phyloP scores from a whole-genome alignment of 768 basidiomycete species.

The Boletus tylopilopsis region DNA sequence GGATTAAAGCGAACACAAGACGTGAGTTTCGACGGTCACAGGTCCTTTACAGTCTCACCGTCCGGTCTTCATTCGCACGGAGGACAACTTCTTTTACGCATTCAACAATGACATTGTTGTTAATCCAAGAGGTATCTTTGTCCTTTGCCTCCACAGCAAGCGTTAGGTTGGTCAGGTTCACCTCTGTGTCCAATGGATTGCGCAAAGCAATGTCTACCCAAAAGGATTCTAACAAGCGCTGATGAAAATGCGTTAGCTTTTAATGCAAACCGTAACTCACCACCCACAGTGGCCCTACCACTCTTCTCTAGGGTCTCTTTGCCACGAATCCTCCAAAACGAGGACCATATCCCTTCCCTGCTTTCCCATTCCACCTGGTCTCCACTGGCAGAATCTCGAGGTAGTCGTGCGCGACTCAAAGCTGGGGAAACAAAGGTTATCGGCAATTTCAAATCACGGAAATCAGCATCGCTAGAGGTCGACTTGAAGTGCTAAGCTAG shows the following conservation, averaged over 20 bases:
- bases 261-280: constrained; percentile 34
- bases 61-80: constrained; percentile 59
- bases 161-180: constrained; percentile 63
- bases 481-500: constrained; percentile 63
- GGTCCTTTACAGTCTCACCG: constrained; percentile 39
- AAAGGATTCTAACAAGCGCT: constrained; percentile 53
- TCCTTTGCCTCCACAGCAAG: constrained; percentile 43
- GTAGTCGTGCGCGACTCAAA: constrained; percentile 55
- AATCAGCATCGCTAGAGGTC: constrained; percentile 44
- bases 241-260: not conserved
- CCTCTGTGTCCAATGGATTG: constrained; percentile 73
- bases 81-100: constrained; percentile 59
- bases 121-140: constrained; percentile 29
- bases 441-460: constrained; percentile 55
- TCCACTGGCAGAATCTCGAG: constrained; percentile 44
- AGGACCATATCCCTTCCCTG: constrained; percentile 62
- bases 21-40: not conserved
- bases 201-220: constrained; percentile 69
- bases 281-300: constrained; percentile 60
- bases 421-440: constrained; percentile 59
- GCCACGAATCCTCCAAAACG: constrained; percentile 55
- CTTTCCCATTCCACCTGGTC: constrained; percentile 53
- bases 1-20: not conserved
- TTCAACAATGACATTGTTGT: constrained; percentile 52
- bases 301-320: constrained; percentile 51